A percentile compares a stretch with the other conserved stretches of the same genome.
phyloP scores from a whole-genome alignment of 2,329 filamentous ascomycete genomes.

The Tolypocladium endophyticum region DNA sequence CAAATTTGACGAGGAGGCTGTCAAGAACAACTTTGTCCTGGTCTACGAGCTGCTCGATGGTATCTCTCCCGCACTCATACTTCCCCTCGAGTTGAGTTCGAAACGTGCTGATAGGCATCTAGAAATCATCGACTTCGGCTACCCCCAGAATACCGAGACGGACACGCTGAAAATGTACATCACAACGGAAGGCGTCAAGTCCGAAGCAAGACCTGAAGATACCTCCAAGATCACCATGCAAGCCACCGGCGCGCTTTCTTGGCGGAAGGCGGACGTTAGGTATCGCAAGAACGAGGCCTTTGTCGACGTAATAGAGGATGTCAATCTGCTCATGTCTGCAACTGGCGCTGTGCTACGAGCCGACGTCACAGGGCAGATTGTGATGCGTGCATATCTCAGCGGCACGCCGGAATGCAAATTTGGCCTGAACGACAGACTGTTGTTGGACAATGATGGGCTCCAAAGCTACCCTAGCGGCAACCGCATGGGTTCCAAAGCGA shows the following conservation, averaged over 20 bases:
- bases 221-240: conserved; percentile 99
- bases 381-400: conserved; percentile 96
- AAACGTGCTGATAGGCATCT: neutral
- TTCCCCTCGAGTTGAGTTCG: no score
- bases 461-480: conserved; percentile 63
- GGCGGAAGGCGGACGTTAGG: conserved; percentile 94
- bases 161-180: conserved; percentile 99
- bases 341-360: conserved; percentile 89
- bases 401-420: conserved; percentile 99
- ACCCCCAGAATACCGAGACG: conserved; percentile 97
- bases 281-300: conserved; percentile 99
- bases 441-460: conserved; percentile 70
- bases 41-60: conserved; percentile 95
- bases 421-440: conserved; percentile 86
- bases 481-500: conserved; percentile 72
- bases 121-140: conserved; percentile 99
- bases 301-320: conserved; percentile 97
- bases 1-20: conserved; percentile 97
- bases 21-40: conserved; percentile 99
- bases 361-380: conserved; percentile 92
- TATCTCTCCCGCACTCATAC: conserved; percentile 25
- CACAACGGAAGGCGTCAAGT: conserved; percentile 96
- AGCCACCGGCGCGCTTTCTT: conserved; percentile 91
- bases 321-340: conserved; percentile 98
- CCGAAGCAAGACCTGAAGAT: conserved; percentile 74